Conservation (phyloP, 2,329 filamentous ascomycete genomes). For the Neopestalotiopsis clavispora region DNA sequence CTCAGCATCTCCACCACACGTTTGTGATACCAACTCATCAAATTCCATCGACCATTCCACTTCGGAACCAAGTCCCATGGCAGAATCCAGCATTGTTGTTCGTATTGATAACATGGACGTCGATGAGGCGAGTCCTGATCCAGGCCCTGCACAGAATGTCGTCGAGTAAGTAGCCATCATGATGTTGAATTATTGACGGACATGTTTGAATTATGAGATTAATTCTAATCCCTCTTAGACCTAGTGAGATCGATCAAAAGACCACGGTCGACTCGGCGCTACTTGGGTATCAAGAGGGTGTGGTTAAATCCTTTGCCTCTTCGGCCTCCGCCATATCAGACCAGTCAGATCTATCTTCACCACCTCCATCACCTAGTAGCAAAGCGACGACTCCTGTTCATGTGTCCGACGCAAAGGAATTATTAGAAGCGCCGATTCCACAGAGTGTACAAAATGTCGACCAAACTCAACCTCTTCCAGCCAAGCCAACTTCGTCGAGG, state of each 20-base stretch:
- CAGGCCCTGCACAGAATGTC: constrained; percentile 23
- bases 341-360: constrained; percentile 59
- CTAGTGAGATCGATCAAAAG: constrained; percentile 35
- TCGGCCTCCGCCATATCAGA: constrained; percentile 60
- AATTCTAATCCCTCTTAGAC: constrained; percentile 17
- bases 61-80: constrained; percentile 30
- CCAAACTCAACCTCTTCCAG: constrained; percentile 14
- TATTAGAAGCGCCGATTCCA: constrained; percentile 21
- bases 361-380: constrained; percentile 58
- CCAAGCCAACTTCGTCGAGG: constrained; percentile 36
- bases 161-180: constrained; percentile 31
- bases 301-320: constrained; percentile 52
- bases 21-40: constrained; percentile 27
- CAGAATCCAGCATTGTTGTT: constrained; percentile 37
- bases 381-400: constrained; percentile 68
- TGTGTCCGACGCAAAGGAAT: constrained; percentile 42
- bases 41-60: constrained; percentile 24
- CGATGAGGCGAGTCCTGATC: constrained; percentile 25
- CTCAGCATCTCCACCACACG: constrained; percentile 27
- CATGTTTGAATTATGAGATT: not conserved
- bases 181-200: no score
- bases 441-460: not conserved
- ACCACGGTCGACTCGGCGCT: constrained; percentile 38
- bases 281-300: constrained; percentile 24
- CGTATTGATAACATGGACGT: constrained; percentile 34